Evolutionary conservation across 2,329 filamentous ascomycete genomes (phyloP), one percentile per base, ranked within the genome.

Genomic region (Fusarium tupiense): DNA sequence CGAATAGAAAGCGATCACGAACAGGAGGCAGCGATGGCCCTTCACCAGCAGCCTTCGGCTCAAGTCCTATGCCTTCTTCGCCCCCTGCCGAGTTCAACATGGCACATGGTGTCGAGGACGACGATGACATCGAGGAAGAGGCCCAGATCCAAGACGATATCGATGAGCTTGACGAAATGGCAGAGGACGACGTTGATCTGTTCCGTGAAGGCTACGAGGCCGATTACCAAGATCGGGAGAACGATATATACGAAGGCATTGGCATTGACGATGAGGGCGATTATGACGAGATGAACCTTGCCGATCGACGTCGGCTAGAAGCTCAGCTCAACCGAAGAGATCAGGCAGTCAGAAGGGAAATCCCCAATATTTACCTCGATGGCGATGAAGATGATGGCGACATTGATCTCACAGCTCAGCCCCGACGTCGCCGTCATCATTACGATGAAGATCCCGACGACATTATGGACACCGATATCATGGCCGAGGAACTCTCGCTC

Each of bases 401-500:
- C 64, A 88, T 95, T 71, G 95, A 98, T 80, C 87, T 98, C 29
- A 94, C 94, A 29, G 91, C 92, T 33, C 95, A 97, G 82, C 94
- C 94, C 29, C 91, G 95, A 62, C 91, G 96, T 75, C 91, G 94
- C 60, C 91, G 96, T 76, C 94, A 96, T 83, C 91, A 93, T 77
- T 99, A 98, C 80, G 96, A 99, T 74, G 97, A 99, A 83, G 95
- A 98, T 46, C 91, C 92, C 19, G 95, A 98, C 75, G 95, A 98
- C 75, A 93, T 95, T 71, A 95, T 98, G 91, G 94, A 92, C 67
- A 94, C 93, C 54, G 94, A 98, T 80, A 95, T 98, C 73, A 96
- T 98, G 93, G 94, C 97, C 73, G 96, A 97, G 82, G 95, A 98
- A 82, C 89, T 99, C 26, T 95, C 95, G 4, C 89, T 98, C 1